Evolutionary conservation across 176 grass and related monocot species (phyloP).

Genomic region (Lolium multiflorum): DNA sequence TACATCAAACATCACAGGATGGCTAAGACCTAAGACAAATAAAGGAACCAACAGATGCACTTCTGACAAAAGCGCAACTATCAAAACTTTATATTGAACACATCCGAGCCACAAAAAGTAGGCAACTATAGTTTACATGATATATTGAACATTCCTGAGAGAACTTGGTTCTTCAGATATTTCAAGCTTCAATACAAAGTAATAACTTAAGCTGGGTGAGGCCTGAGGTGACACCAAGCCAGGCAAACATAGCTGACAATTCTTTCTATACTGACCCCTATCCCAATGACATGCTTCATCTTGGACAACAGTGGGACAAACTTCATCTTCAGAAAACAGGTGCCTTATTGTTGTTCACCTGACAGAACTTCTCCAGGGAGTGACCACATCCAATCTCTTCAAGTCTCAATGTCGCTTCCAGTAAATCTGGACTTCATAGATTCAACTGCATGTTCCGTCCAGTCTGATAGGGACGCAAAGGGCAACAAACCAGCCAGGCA

Average conservation of each 20-base stretch:
- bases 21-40: neutral
- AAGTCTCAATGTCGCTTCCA: conserved; percentile 48
- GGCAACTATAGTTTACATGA: too few relatives aligned
- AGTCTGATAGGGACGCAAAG: conserved; percentile 75
- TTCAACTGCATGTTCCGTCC: conserved; percentile 61
- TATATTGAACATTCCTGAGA: too few relatives aligned
- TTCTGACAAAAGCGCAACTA: neutral
- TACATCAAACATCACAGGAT: neutral
- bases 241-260: conserved; percentile 5
- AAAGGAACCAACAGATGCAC: neutral
- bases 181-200: neutral
- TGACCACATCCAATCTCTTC: conserved; percentile 42
- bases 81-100: neutral
- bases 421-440: conserved; percentile 39
- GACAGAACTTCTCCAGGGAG: neutral
- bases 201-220: neutral
- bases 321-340: conserved; percentile 14
- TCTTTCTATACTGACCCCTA: neutral
- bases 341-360: conserved; percentile 3
- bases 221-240: neutral
- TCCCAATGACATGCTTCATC: conserved; percentile 6
- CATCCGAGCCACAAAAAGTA: conserved; percentile 3
- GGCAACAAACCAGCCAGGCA: conserved; percentile 74
- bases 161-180: too few relatives aligned
- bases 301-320: neutral